Percentiles rank a stretch among this genome's conserved stretches.
Conservation (phyloP, 495 filamentous ascomycete species). For the Paragyromitra xinjiangensis region DNA sequence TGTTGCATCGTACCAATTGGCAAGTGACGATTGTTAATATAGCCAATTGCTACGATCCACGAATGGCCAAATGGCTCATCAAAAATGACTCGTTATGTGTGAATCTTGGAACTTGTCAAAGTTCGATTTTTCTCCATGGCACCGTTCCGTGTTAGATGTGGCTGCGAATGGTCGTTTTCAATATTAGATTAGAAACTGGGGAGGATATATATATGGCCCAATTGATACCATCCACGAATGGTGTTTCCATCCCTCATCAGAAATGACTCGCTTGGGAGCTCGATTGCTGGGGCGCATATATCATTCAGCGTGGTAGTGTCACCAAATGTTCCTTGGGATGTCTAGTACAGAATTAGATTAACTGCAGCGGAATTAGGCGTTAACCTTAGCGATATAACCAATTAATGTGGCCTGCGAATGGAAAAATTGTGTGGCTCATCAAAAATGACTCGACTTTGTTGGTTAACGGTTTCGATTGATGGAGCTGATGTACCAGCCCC, state of each 20-base stretch:
- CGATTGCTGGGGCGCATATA: conserved; percentile 13
- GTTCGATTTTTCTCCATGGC: conserved; percentile 4
- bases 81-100: conserved; percentile 45
- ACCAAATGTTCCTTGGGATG: neutral
- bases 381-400: conserved; percentile 22
- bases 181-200: conserved; percentile 9
- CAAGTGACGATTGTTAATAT: conserved; percentile 32
- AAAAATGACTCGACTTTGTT: conserved; percentile 35
- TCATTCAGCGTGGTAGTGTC: conserved; percentile 13
- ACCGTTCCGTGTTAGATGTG: conserved; percentile 23
- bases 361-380: conserved; percentile 9
- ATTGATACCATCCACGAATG: conserved; percentile 40
- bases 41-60: conserved; percentile 50
- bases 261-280: conserved; percentile 31
- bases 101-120: conserved; percentile 12
- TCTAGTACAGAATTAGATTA: conserved; percentile 16
- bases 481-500: conserved; percentile 19
- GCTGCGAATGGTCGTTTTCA: conserved; percentile 13
- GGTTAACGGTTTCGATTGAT: conserved; percentile 24
- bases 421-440: conserved; percentile 27
- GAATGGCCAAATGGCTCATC: conserved; percentile 45
- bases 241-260: conserved; percentile 35
- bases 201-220: conserved; percentile 27
- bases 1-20: conserved; percentile 50
- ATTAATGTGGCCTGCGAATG: conserved; percentile 31